Evolutionary conservation across 495 filamentous ascomycete genomes (phyloP).

Genomic region (Hyaloscypha bicolor): DNA sequence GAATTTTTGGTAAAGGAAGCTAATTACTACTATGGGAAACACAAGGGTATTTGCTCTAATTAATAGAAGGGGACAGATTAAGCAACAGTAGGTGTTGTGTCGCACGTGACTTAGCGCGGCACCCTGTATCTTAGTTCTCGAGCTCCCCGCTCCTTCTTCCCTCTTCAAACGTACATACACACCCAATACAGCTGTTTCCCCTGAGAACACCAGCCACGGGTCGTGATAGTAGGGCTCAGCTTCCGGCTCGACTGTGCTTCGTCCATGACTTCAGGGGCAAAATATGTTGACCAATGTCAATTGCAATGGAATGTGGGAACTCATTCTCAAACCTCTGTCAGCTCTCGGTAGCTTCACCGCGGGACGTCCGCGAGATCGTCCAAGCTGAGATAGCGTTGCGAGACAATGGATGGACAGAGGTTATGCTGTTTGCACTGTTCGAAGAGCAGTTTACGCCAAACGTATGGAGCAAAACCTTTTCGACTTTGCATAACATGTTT

Average conservation of each 20-base stretch:
- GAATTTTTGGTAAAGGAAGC: too few relatives aligned
- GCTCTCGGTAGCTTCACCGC: neutral
- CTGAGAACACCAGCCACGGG: too few relatives aligned
- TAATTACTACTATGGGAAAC: too few relatives aligned
- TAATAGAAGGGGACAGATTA: too few relatives aligned
- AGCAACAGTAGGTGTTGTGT: too few relatives aligned
- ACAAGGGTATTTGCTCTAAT: too few relatives aligned
- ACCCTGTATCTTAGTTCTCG: too few relatives aligned
- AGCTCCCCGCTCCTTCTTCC: too few relatives aligned
- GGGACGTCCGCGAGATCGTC: neutral
- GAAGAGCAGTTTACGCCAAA: neutral
- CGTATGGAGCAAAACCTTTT: neutral
- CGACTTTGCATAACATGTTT: neutral
- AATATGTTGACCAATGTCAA: neutral
- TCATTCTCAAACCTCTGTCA: neutral
- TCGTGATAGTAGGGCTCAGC: neutral
- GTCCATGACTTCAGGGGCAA: neutral
- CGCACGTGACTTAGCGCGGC: too few relatives aligned
- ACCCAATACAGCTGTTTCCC: too few relatives aligned
- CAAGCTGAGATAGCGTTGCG: neutral
- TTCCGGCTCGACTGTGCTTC: neutral
- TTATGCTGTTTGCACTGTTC: neutral
- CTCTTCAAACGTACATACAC: too few relatives aligned
- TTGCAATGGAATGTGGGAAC: neutral
- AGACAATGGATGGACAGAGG: neutral